Evolutionary conservation across 83 land plant genomes (phyloP).

Genomic region (Picea abies): DNA sequence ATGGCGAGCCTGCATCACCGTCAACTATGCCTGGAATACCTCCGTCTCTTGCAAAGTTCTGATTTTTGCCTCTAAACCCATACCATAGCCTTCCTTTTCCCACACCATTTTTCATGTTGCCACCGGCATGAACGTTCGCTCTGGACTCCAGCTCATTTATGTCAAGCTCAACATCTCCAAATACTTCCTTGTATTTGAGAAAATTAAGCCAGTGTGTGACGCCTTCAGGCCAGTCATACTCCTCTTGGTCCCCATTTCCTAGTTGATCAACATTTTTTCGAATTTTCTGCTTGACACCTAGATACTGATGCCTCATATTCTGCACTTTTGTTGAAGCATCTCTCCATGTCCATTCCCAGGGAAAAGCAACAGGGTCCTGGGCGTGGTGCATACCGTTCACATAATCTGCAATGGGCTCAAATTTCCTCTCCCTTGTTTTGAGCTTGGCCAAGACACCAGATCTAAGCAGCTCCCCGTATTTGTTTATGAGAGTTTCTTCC

Average conservation of each 20-base stretch:
- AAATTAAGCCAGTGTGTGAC: slow-evolving; percentile 68
- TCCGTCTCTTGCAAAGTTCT: slow-evolving; percentile 5
- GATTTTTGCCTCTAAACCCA: neutral
- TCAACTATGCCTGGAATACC: slow-evolving; percentile 3
- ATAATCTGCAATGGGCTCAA: slow-evolving; percentile 62
- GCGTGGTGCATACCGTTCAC: slow-evolving; percentile 56
- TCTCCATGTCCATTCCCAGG: slow-evolving; percentile 75
- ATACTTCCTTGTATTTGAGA: slow-evolving; percentile 59
- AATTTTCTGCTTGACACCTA: slow-evolving; percentile 68
- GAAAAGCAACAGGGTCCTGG: slow-evolving; percentile 50
- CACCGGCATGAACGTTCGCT: neutral
- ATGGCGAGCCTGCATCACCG: slow-evolving; percentile 11
- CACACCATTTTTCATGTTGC: slow-evolving; percentile 13
- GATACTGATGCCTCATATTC: slow-evolving; percentile 76
- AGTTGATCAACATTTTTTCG: slow-evolving; percentile 5
- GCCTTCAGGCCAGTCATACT: slow-evolving; percentile 47
- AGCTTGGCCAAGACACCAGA: slow-evolving; percentile 43
- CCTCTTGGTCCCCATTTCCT: slow-evolving; percentile 15
- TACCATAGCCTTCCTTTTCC: slow-evolving; percentile 12
- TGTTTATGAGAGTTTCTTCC: slow-evolving; percentile 51
- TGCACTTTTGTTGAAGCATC: slow-evolving; percentile 74
- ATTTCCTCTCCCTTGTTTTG: slow-evolving; percentile 63
- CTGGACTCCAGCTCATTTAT: slow-evolving; percentile 23
- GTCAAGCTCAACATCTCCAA: slow-evolving; percentile 33
- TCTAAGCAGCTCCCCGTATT: slow-evolving; percentile 38